Percentiles rank a stretch among this genome's conserved stretches.
phyloP scores from a whole-genome alignment of 768 basidiomycete genomes.

The Panaeolus cyanescens region DNA sequence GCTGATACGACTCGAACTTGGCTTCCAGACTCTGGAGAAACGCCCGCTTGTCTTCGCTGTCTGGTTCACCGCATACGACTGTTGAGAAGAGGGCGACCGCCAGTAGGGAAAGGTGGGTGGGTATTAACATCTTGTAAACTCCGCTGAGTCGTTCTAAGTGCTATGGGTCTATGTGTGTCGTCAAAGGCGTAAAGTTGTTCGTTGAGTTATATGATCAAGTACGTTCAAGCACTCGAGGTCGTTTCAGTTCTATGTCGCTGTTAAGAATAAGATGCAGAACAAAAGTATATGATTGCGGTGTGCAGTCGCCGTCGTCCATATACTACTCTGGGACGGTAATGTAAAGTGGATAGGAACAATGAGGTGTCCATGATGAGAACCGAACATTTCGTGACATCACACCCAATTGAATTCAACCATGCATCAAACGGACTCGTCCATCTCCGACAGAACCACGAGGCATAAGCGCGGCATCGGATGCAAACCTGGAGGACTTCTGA shows the following conservation, averaged over 20 bases:
- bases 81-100: not conserved
- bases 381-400: slow-evolving; percentile 1
- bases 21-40: not conserved
- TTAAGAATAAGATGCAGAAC: not conserved
- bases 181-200: not conserved
- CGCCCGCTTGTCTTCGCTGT: not conserved
- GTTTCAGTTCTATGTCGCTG: not conserved
- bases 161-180: not conserved
- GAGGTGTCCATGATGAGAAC: not conserved
- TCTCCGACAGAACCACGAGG: slow-evolving; percentile 1
- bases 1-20: not conserved
- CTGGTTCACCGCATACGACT: not conserved
- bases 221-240: not conserved
- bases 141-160: not conserved
- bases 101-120: not conserved
- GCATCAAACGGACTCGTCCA: no score
- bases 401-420: not conserved
- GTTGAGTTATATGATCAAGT: not conserved
- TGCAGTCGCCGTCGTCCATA: not conserved
- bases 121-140: not conserved
- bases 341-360: not conserved
- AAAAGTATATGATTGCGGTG: not conserved
- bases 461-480: no score
- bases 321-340: not conserved
- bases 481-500: no score